Evolutionary conservation across 495 filamentous ascomycete species (phyloP), one percentile per base, ranked within the genome.

Genomic region (Penicillium paxilli): DNA sequence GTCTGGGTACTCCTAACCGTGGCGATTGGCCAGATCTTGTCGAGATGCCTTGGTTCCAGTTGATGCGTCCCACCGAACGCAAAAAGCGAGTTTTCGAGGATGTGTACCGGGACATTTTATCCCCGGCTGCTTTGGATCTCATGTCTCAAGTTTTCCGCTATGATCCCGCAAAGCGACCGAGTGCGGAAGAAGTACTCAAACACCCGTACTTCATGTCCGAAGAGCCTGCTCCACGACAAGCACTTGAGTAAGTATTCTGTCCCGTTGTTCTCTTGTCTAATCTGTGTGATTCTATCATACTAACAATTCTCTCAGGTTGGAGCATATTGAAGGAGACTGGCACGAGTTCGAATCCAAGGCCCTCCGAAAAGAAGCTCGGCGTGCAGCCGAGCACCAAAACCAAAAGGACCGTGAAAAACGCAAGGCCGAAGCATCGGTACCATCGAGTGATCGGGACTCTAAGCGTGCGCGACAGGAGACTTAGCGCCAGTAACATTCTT

Each of bases 321-420:
- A 87, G 55, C 80, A 89, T 56, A 80, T 98, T 20, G 83, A 92
- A 64, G 95, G 95, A 35, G 95, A 99, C 59, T 99, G 95, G 95
- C 95, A 99, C 61, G 95, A 99, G 65, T 96, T 97, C 65, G 95
- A 99, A 76, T 95, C 90, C 20, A 99, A 99, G 76, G 91, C 92
- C 17, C 79, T 95, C 14, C 84, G 95, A 35, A 93, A 92, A 66
- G 92, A 96, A 63, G 86, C 84, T 22, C 79, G 82, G 23, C 83
- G 86, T 12, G 76, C 71, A 1, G 40, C 40, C 40, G 78, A 81
- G 46, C 71, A 80, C 35, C 74, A 83, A 47, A 75, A 77, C 45
- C 74, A 83, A 35, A 74, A 70, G 55, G 78, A 80, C 58, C 85
- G 72, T 61, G 77, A 69, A 71, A 85, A 68, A 73, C 69, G 75